Evolutionary conservation across 2,329 filamentous ascomycete genomes (phyloP), one percentile per base, ranked within the genome.

Genomic region (Ceratocystis destructans): DNA sequence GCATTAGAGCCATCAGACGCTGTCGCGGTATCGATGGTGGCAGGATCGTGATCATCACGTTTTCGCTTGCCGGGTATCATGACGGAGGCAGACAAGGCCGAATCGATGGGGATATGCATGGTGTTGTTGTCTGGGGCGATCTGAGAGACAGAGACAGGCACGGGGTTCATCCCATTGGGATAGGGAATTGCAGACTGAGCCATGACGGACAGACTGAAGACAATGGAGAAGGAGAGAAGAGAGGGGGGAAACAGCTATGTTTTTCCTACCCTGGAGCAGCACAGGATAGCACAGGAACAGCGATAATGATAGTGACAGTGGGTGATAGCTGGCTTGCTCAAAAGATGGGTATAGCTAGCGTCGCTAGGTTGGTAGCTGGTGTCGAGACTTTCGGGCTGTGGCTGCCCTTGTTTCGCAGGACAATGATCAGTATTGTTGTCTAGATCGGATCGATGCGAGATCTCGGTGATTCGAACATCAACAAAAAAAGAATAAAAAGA

Each of bases 11-110:
- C 48, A 15, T 53, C 48, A 28, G 28, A 15, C 12, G 28, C 25
- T 3, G 55, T 31, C 12, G 55, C 55, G 28, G 55, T 41, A 41
- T 41, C 37, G 10, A 41, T 15, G 12, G 20, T 22, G 48, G 48
- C 48, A 53, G 55, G n/a, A 33, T 59, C 55, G 28, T 72, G 76
- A 62, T 75, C 74, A 71, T 83, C 81, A 78, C 83, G 83, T 76
- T 86, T 86, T 73, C 83, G 78, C 76, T 86, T 86, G 67, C 76
- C 76, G 31, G 78, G 73, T 44, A 77, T 71, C 64, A 73, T 55
- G 25, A 57, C 33, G 64, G 61, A 62, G 33, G 62, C 62, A 46
- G 64, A 65, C 37, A 68, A 46, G 59, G 65, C 65, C 20, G 68
- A 67, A 48, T 67, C 59, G 50, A 67, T 68, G 22, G 64, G 64